A percentile compares a stretch with the other conserved stretches of the same genome.
Conservation (phyloP, 805 yeast genomes). For the Millerozyma miso region DNA sequence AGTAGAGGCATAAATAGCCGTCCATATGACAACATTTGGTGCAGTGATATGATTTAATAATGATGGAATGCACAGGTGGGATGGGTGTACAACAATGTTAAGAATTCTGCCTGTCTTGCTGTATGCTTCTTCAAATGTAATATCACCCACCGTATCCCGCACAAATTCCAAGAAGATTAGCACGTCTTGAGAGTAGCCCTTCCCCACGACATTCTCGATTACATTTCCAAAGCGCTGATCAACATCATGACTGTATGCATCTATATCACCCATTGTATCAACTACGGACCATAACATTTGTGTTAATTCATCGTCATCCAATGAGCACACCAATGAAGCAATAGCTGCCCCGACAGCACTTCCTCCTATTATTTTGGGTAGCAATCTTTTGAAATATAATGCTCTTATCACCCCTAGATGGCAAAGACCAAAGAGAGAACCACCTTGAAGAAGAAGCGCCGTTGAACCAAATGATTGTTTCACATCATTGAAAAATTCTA, state of each 20-base stretch:
- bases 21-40: conserved; percentile 85
- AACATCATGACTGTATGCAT: conserved; percentile 48
- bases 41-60: conserved; percentile 85
- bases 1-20: conserved; percentile 83
- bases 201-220: conserved; percentile 68
- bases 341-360: conserved; percentile 93
- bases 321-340: conserved; percentile 78
- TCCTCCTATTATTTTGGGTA: conserved; percentile 87
- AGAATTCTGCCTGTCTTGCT: conserved; percentile 71
- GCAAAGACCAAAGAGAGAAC: conserved; percentile 89
- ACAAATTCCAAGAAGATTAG: conserved; percentile 76
- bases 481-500: conserved; percentile 80
- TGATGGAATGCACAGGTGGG: conserved; percentile 63
- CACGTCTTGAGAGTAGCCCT: conserved; percentile 86
- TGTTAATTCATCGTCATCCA: conserved; percentile 61
- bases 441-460: conserved; percentile 89
- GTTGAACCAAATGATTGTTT: conserved; percentile 87
- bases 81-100: conserved; percentile 83
- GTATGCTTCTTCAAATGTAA: conserved; percentile 93
- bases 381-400: conserved; percentile 63
- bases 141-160: conserved; percentile 65
- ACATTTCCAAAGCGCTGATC: conserved; percentile 62
- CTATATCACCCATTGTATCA: conserved; percentile 40
- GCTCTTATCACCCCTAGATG: conserved; percentile 92
- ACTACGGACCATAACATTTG: conserved; percentile 38